Base-by-base conservation (phyloP, 208 protist species). In the Trypanosoma vivax region DNA sequence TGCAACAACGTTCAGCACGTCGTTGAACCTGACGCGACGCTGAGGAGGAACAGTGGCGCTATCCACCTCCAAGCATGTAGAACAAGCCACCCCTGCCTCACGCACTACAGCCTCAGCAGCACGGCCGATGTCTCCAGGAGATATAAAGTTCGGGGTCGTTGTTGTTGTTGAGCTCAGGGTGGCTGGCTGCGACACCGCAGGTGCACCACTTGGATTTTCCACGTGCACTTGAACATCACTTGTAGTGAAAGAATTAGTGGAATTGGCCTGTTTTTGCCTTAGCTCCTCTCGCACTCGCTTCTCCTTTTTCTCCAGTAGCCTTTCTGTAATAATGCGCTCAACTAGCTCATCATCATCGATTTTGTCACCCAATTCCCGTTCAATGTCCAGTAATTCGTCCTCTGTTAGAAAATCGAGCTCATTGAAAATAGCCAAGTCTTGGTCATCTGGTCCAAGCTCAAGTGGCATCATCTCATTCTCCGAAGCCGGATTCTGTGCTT, bases 241-340 rank as follows among this genome's bases (percentile, higher is more conserved):
- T 5, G 39, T 13, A 10, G 29, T 24, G 16, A 24, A 24, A 24
- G 34, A 28, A 24, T 39, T 21, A 25, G 28, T 0, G 4, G 27
- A 40, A 50, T 19, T 37, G 46, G 37, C 37, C 35, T 38, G 46
- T 25, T 25, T 35, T 14, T 42, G 23, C 51, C 13, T 13, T 21
- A 88, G 49, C 57, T 79, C 76, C 24, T 65, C 70, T 9, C 59
- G 62, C 7, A 94, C 56, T 0, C 77, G 73, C 49, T 40, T 55
- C 60, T 94, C 86, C 63, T 88, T 94, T 58, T 94, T 94, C 11
- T 50, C 73, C 19, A 94, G 86, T 55, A 94, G 73, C 43, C 70
- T 74, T 47, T 83, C 73, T 50, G 70, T 85, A 75, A 94, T 84
- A 28, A 90, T 28, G 25, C 67, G 59, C 67, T 94, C 82, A 10